Evolutionary conservation across 2,329 filamentous ascomycete species (phyloP).

Genomic region (Thelonectria rubi): DNA sequence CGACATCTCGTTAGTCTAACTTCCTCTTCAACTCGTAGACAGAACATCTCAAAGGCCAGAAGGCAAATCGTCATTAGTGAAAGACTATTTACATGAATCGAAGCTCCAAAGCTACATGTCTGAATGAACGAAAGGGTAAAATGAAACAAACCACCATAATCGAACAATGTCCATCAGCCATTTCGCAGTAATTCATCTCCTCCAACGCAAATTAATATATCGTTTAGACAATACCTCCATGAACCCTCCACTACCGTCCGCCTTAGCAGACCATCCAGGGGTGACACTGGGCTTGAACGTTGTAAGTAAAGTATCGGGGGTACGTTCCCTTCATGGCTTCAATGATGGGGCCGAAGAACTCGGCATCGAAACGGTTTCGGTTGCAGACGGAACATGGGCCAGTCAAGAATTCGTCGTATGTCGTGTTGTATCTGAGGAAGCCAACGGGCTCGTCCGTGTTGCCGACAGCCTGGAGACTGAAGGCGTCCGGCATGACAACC

Average conservation of each 20-base stretch:
- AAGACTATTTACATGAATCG: slow-evolving; percentile 24
- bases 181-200: slow-evolving; percentile 20
- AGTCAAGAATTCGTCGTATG: slow-evolving; percentile 49
- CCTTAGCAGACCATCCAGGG: slow-evolving; percentile 51
- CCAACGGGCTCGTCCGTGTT: slow-evolving; percentile 46
- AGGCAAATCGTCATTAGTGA: slow-evolving; percentile 9
- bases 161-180: slow-evolving; percentile 16
- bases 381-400: slow-evolving; percentile 51
- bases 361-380: slow-evolving; percentile 47
- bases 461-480: slow-evolving; percentile 48
- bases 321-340: slow-evolving; percentile 51
- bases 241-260: not conserved
- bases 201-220: slow-evolving; percentile 19
- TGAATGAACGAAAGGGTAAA: slow-evolving; percentile 32
- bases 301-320: slow-evolving; percentile 51
- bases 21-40: not conserved
- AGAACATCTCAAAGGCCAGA: not conserved
- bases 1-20: slow-evolving; percentile 25
- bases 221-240: not conserved
- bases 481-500: slow-evolving; percentile 53
- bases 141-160: slow-evolving; percentile 31
- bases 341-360: slow-evolving; percentile 51
- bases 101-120: slow-evolving; percentile 33
- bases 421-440: slow-evolving; percentile 49
- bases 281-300: slow-evolving; percentile 49